Evolutionary conservation across 1,139 yeast genomes (phyloP).

Genomic region (Sugiyamaella pinicola): DNA sequence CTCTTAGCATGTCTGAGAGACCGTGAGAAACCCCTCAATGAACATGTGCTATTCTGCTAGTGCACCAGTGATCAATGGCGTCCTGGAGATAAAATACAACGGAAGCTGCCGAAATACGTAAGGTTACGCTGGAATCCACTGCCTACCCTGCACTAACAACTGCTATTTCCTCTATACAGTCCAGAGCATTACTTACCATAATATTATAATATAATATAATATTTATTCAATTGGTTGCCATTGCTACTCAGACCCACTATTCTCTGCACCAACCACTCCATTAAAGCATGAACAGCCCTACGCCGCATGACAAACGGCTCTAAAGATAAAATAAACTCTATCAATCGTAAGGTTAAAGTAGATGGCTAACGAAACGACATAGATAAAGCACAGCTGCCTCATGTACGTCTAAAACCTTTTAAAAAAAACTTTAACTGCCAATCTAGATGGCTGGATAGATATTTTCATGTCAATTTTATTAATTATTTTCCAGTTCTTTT

Average conservation of each 20-base stretch:
- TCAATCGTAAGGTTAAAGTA: conserved; percentile 6
- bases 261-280: conserved; percentile 1
- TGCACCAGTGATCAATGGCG: no score
- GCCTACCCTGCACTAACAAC: no score
- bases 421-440: neutral
- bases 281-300: neutral
- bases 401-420: conserved; percentile 1
- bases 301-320: neutral
- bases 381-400: neutral
- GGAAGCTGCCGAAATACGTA: no score
- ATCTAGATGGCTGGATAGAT: conserved; percentile 1
- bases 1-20: no score
- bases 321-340: neutral
- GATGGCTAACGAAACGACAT: conserved; percentile 7
- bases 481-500: neutral
- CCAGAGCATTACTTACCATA: no score
- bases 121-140: no score
- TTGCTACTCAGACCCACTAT: neutral
- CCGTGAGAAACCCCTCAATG: no score
- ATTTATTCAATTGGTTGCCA: no score
- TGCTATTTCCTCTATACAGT: no score
- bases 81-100: no score
- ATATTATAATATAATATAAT: no score
- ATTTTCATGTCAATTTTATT: neutral
- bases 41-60: no score